Evolutionary conservation across 2,329 filamentous ascomycete genomes (phyloP).

Genomic region (Lecanicillium sp.): DNA sequence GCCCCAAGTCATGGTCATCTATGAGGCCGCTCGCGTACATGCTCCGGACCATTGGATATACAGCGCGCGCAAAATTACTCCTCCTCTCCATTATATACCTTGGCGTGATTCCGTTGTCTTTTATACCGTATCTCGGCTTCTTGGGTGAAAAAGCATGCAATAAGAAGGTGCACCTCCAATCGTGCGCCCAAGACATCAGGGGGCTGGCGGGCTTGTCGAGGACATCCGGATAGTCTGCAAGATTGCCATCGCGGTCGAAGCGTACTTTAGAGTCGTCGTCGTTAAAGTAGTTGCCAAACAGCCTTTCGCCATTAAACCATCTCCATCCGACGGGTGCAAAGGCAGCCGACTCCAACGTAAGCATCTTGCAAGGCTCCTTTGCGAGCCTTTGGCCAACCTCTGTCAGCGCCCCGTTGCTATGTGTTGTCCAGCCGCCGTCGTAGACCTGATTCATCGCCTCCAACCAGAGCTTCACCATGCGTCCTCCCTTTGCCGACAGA

Average conservation of each 20-base stretch:
- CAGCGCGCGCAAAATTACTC: constrained; percentile 17
- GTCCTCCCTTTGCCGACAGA: constrained; percentile 13
- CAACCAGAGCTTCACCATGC: constrained; percentile 14
- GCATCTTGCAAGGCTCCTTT: constrained; percentile 14
- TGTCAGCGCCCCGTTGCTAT: constrained; percentile 18
- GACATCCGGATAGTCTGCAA: constrained; percentile 7
- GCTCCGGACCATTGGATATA: constrained; percentile 13
- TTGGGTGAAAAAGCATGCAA: constrained; percentile 14
- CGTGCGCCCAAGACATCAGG: constrained; percentile 10
- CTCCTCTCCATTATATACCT: constrained; percentile 13
- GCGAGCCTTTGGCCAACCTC: constrained; percentile 37
- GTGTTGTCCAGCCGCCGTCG: constrained; percentile 19
- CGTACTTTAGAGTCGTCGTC: constrained; percentile 4
- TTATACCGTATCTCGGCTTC: constrained; percentile 3
- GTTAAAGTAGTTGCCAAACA: constrained; percentile 13
- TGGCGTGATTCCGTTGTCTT: constrained; percentile 11
- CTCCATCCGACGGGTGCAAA: constrained; percentile 16
- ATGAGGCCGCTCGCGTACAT: constrained; percentile 13
- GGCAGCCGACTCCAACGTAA: constrained; percentile 16
- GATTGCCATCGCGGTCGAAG: not conserved
- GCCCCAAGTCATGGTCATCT: constrained; percentile 1
- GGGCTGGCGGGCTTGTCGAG: not conserved
- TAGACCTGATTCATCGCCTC: constrained; percentile 18
- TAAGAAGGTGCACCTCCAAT: constrained; percentile 15
- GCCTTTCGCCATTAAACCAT: constrained; percentile 4